These are phyloP conservation scores for Monosporascus cannonballus DNA, from an alignment of 2,329 filamentous ascomycete genomes.

Conservation along the genomic window DNA sequence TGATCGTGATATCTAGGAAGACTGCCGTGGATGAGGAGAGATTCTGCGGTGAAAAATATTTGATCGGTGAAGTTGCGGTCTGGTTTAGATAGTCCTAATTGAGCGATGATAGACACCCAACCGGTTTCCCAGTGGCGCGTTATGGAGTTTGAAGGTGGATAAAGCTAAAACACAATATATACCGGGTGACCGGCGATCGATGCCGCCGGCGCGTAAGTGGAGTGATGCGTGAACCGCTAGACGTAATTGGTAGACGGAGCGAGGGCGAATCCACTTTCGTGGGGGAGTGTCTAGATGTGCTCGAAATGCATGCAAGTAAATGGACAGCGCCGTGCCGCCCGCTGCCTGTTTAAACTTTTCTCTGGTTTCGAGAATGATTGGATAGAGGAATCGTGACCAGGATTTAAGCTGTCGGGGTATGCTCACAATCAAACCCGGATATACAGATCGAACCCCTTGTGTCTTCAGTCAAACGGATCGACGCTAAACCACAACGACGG, in stretches of 20 bases:
- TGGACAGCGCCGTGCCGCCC: not conserved
- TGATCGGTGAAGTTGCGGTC: constrained; percentile 1
- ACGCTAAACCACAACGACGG: not conserved
- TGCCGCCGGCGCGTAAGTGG: not conserved
- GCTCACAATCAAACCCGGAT: not conserved
- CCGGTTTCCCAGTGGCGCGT: not conserved
- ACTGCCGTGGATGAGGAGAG: not conserved
- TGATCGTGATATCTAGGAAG: not conserved
- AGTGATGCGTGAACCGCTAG: not conserved
- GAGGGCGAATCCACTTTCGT: not conserved
- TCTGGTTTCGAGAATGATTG: not conserved
- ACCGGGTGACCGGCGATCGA: not conserved
- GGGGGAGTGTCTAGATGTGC: not conserved
- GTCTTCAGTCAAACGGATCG: not conserved
- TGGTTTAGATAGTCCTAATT: not conserved
- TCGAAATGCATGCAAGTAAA: not conserved
- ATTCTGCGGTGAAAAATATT: not conserved
- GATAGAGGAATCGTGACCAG: not conserved
- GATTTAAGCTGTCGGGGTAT: not conserved
- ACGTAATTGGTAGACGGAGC: not conserved
- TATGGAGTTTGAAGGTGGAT: not conserved
- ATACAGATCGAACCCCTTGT: not conserved
- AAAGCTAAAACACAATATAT: not conserved
- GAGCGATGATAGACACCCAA: not conserved
- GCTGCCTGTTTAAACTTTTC: not conserved